Evolutionary conservation across 441 rosid genomes (phyloP).

Genomic region (Erodium texanum): DNA sequence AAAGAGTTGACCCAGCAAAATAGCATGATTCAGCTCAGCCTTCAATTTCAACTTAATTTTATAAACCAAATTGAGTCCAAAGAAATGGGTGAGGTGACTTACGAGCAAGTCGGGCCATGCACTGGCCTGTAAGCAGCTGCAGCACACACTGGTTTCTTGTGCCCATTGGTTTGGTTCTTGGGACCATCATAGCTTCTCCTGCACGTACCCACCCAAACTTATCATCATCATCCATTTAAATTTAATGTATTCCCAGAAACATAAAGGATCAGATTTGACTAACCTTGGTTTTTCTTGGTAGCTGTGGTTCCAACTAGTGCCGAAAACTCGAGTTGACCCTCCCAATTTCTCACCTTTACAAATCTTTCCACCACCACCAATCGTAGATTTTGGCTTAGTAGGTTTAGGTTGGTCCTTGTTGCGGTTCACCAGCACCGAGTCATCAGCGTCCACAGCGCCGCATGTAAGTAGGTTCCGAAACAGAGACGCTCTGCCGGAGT

Average conservation of each 20-base stretch:
- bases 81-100: too few species aligned
- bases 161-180: conserved; percentile 20
- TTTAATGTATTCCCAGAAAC: too few species aligned
- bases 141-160: conserved; percentile 3
- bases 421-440: conserved; percentile 31
- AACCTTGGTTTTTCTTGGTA: conserved; percentile 31
- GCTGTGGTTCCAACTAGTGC: too few species aligned
- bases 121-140: conserved; percentile 23
- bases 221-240: too few species aligned
- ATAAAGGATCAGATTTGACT: too few species aligned
- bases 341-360: conserved; percentile 16
- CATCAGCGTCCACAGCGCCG: conserved; percentile 42
- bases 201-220: too few species aligned
- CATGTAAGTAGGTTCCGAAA: conserved; percentile 44
- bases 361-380: not conserved
- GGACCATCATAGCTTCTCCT: conserved; percentile 41
- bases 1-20: too few species aligned
- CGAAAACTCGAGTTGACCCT: conserved; percentile 3
- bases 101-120: conserved; percentile 58
- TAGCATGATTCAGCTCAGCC: too few species aligned
- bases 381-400: too few species aligned
- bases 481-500: conserved; percentile 26
- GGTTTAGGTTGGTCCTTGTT: conserved; percentile 5
- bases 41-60: too few species aligned
- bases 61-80: too few species aligned